Base-by-base conservation (phyloP, 805 yeast genomes). In the Scheffersomyces spartinae region DNA sequence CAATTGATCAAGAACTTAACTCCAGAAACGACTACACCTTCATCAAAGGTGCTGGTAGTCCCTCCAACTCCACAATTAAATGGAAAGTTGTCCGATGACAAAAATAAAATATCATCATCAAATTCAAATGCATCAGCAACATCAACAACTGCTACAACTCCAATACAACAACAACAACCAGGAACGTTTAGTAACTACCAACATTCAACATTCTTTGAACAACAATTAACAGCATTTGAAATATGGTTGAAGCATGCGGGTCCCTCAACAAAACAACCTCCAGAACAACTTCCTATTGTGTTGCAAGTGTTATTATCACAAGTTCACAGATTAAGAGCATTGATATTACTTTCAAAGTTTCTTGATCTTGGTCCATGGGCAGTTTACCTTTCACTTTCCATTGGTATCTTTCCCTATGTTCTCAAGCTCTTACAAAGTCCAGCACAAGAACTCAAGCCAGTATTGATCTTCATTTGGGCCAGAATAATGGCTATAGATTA, bases 341-440 rank as follows among this genome's bases (percentile, higher is more conserved):
- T 91, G 26, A 81, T 82, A 18, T 48, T 91, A 29, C 61, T 91
- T 8, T 78, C 94, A 4, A 71, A 82, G 39, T 91, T 88, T 45
- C 60, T 91, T 21, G 98, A 91, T 49, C 55, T 91, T 18, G 98
- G 98, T 0, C 95, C 98, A 0, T 84, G 95, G 93, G 97, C 98
- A 0, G 97, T 91, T 0, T 82, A 85, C 40, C 57, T 86, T 16
- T 93, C 96, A 0, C 56, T 91, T 17, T 82, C 95, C 6, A 86
- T 91, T 36, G 97, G 97, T 13, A 88, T 91, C 16, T 91, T 88
- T 51, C 97, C 97, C 0, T 91, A 91, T 45, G 94, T 91, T 17
- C 59, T 88, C 28, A 84, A 86, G 40, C 63, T 91, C 13, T 55
- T 91, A 17, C 97, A 88, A 46, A 77, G 93, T 32, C 97, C 97